A percentile compares a stretch with the other conserved stretches of the same genome.
phyloP scores from a whole-genome alignment of 805 yeast genomes.

The Peterozyma toletana region DNA sequence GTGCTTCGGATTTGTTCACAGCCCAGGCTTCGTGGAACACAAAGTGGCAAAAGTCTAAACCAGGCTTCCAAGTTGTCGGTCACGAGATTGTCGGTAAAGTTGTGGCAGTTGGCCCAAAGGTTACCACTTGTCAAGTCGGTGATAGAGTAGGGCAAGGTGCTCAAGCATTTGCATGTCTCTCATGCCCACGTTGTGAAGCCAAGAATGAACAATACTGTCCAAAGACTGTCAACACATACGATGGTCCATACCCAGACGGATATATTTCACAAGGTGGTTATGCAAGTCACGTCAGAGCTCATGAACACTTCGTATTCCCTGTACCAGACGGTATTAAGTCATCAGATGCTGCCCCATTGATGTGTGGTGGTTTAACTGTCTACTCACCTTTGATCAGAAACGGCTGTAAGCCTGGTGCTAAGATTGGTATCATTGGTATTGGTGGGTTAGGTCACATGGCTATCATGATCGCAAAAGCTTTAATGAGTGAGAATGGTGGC shows the following conservation, averaged over 20 bases:
- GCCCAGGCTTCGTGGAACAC: constrained; percentile 45
- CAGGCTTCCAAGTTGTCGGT: constrained; percentile 40
- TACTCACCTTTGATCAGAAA: constrained; percentile 41
- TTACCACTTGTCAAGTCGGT: constrained; percentile 29
- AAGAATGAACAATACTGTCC: constrained; percentile 40
- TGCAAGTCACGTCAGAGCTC: constrained; percentile 38
- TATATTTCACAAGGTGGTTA: constrained; percentile 36
- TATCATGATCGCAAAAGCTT: constrained; percentile 33
- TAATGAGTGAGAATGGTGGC: constrained; percentile 28
- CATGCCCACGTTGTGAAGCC: constrained; percentile 26
- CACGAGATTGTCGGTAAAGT: constrained; percentile 38
- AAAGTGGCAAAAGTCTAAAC: constrained; percentile 12
- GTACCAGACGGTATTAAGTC: constrained; percentile 36
- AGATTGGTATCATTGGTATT: constrained; percentile 34
- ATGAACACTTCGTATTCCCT: constrained; percentile 37
- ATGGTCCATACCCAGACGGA: constrained; percentile 26
- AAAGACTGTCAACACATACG: constrained; percentile 33
- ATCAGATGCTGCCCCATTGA: constrained; percentile 37
- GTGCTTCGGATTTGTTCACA: constrained; percentile 58
- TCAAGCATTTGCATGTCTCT: constrained; percentile 29
- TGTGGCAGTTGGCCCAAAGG: constrained; percentile 28
- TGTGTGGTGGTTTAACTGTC: constrained; percentile 46
- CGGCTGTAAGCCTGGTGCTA: constrained; percentile 25
- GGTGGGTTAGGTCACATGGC: constrained; percentile 45
- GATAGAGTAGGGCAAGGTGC: constrained; percentile 42